Evolutionary conservation across 768 basidiomycete species (phyloP), one percentile per base, ranked within the genome.

Genomic region (Suillus subalutaceus): DNA sequence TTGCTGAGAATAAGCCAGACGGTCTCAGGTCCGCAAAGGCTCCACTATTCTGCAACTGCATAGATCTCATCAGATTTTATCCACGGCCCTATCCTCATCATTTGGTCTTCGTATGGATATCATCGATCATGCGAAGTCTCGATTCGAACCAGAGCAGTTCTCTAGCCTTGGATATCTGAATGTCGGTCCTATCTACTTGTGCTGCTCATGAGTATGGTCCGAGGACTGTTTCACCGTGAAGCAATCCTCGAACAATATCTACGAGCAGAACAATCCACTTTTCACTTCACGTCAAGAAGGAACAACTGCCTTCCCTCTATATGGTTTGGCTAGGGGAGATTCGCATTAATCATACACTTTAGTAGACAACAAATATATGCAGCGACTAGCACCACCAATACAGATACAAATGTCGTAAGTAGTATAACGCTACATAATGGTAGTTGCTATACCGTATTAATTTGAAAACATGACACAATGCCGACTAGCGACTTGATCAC

Each of bases 361-460:
- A 64, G 35, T 48, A 13, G 44, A 64, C 53, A 32, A 44, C 23
- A 55, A 56, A 13, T 64, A 20, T 20, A 52, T 13, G 20, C n/a
- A 66, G 62, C 55, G 63, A 58, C 66, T 59, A 50, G 56, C 56
- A 53, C 63, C 18, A 23, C 40, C 37, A 41, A 50, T 37, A 50
- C 37, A 18, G 20, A 52, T 44, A 50, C 20, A 12, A 20, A 18
- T 43, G 30, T 43, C 18, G 30, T 43, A 20, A 10, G 23, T 18
- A 23, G 6, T 18, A 60, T 41, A 30, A 20, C 26, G 18, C 9
- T 20, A 35, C 55, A 35, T 16, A n/a, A 40, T 48, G 16, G 26
- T 3, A n/a, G 26, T 40, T n/a, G 13, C 0, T 40, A n/a, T 23
- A 40, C 55, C 8, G 26, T 63, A 26, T 26, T 26, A 35, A n/a